Evolutionary conservation across 179 eudicot genomes (phyloP).

Genomic region (Carnegiea gigantea): DNA sequence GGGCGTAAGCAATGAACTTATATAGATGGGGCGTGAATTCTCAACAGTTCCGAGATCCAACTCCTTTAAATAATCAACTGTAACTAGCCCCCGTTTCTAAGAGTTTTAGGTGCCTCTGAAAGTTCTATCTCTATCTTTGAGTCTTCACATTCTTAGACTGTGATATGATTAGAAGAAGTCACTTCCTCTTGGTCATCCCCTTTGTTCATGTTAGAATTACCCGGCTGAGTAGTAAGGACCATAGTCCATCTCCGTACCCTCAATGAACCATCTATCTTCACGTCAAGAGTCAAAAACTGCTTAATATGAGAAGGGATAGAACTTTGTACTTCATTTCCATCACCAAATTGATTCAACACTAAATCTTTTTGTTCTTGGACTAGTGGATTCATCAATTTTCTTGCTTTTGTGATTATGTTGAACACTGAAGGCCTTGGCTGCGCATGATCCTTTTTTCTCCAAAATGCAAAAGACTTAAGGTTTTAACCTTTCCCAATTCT

Average conservation of each 20-base stretch:
- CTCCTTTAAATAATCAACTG: not conserved
- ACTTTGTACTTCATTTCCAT: not conserved
- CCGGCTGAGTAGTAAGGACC: not conserved
- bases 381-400: no score
- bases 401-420: no score
- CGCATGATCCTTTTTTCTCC: no score
- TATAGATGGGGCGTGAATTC: not conserved
- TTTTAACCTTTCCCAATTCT: not conserved
- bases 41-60: not conserved
- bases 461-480: no score
- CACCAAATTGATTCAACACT: not conserved
- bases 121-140: not conserved
- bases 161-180: not conserved
- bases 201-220: not conserved
- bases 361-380: not conserved
- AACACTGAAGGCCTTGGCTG: no score
- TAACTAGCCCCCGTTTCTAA: not conserved
- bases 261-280: not conserved
- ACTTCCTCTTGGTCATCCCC: not conserved
- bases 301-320: not conserved
- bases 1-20: not conserved
- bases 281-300: not conserved
- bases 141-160: not conserved
- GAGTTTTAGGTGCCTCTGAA: not conserved
- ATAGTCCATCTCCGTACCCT: not conserved